These are phyloP conservation scores for Suillus lakei DNA, from an alignment of 768 basidiomycete genomes.

Conservation along the genomic window DNA sequence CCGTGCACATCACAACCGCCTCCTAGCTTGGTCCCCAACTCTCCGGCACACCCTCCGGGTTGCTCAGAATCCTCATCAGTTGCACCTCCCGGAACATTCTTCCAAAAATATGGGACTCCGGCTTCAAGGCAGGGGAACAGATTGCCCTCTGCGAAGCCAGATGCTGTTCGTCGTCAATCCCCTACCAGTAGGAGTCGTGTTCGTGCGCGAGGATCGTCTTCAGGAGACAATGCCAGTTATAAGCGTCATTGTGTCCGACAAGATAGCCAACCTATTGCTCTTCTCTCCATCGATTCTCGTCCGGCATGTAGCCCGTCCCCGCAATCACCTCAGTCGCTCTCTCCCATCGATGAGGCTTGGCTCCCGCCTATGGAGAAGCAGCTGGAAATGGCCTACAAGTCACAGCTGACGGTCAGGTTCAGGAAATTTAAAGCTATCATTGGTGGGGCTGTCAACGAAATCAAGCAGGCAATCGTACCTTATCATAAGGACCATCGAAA, in stretches of 20 bases:
- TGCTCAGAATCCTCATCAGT: not conserved
- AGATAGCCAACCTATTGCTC: not conserved
- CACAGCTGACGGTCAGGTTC: not conserved
- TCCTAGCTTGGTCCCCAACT: not conserved
- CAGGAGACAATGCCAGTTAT: not conserved
- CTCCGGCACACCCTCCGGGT: not conserved
- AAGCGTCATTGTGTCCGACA: not conserved
- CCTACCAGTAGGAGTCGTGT: not conserved
- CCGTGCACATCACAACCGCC: not conserved
- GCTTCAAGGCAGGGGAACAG: not conserved
- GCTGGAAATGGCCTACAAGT: not conserved
- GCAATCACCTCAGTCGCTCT: not conserved
- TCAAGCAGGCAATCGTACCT: not conserved
- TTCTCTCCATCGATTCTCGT: slow-evolving; percentile 2
- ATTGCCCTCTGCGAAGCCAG: too few species aligned
- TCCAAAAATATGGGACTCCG: not conserved
- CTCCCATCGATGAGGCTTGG: slow-evolving; percentile 1
- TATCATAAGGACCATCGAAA: not conserved
- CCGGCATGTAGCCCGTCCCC: too few species aligned
- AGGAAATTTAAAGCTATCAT: not conserved
- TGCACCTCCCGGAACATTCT: not conserved
- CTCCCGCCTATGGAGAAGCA: slow-evolving; percentile 3
- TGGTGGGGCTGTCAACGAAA: not conserved
- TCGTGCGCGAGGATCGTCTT: not conserved
- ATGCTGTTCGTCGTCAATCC: not conserved